Evolutionary conservation across 2,329 filamentous ascomycete species (phyloP), one percentile per base, ranked within the genome.

Genomic region (Sclerotinia spermophila): DNA sequence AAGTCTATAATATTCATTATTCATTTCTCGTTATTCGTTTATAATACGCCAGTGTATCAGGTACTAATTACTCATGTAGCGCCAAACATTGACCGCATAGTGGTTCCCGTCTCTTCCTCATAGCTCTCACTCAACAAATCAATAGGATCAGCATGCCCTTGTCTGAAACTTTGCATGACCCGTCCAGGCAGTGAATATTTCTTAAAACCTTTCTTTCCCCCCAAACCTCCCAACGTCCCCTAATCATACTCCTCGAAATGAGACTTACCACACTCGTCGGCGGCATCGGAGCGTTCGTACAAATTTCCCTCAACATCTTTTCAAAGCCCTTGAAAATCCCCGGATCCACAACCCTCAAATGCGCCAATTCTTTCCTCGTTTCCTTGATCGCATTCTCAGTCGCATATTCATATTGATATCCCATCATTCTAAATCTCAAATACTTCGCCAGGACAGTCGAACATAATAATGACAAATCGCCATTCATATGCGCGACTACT

Each of bases 21-120:
- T 60, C 55, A 3, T 60, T 19, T 17, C 27, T 67, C 51, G n/a
- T 38, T 58, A 24, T 17, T 67, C 44, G 33, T 30, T 38, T 24
- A 21, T 55, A 27, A 19, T 7, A 33, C 21, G 44, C 2, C 62
- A 30, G 30, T 53, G 17, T 38, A 30, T 38, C 33, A 27, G 72
- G 71, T 75, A 55, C 74, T 70, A 33, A 60, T 42, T 21, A 10
- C n/a, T 10, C 19, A 70, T 61, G 48, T 42, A 79, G 85, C 82
- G 0, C 84, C 86, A 0, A 84, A 85, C 82, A 79, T 88, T 21
- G 86, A 89, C 78, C 78, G 83, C 10, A 69, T 89, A 59, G 81
- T 88, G 77, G 84, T 88, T 0, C 86, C 86, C 4, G 75, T 79
- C n/a, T 81, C 79, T 48, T 82, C 58, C 27, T 68, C 69, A 51